phyloP scores from a whole-genome alignment of 1,284 basidiomycete species.

The Tremellales sp. region DNA sequence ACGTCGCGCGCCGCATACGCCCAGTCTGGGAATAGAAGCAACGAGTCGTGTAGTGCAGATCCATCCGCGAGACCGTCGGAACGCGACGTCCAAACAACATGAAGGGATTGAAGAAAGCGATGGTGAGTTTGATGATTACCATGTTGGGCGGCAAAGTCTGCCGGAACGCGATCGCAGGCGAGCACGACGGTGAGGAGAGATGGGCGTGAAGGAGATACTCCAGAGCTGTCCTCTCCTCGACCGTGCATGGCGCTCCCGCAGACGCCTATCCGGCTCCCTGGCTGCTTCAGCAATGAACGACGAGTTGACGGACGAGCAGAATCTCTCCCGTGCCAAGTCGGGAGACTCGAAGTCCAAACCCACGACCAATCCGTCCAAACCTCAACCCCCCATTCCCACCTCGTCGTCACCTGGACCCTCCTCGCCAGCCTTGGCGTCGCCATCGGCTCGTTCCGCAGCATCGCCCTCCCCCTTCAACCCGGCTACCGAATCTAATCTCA shows the following conservation, averaged over 20 bases:
- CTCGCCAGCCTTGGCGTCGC: constrained; percentile 31
- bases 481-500: neutral
- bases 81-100: constrained; percentile 50
- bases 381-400: constrained; percentile 62
- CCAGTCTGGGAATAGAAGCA: too few relatives aligned
- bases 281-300: too few relatives aligned
- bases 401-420: constrained; percentile 50
- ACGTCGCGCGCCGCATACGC: too few relatives aligned
- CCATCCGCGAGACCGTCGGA: too few relatives aligned
- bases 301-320: too few relatives aligned
- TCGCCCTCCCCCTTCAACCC: constrained; percentile 49
- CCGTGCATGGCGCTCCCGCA: too few relatives aligned
- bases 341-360: constrained; percentile 43
- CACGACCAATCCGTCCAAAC: constrained; percentile 49
- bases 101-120: constrained; percentile 86
- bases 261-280: too few relatives aligned
- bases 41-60: too few relatives aligned
- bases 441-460: constrained; percentile 41
- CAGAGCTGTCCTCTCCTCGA: too few relatives aligned
- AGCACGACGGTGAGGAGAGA: too few relatives aligned
- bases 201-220: too few relatives aligned
- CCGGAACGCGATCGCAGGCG: neutral
- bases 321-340: constrained; percentile 42
- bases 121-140: constrained; percentile 58
- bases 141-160: too few relatives aligned